Evolutionary conservation across 768 basidiomycete genomes (phyloP).

Genomic region (Astraeus odoratus): DNA sequence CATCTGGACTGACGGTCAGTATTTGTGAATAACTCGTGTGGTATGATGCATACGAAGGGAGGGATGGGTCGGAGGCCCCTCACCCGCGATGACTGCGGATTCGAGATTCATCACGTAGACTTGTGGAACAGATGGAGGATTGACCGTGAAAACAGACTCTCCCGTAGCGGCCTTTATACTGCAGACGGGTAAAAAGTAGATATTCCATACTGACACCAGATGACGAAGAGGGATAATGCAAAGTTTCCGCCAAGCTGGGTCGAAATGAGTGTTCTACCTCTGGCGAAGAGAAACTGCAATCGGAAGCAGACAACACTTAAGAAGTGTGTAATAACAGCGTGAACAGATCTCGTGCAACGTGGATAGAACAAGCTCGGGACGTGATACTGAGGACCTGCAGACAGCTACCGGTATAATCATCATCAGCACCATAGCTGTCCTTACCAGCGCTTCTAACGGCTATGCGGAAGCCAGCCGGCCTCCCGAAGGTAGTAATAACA

Average conservation of each 20-base stretch:
- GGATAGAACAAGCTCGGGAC: slow-evolving; percentile 25
- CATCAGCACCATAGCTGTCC: slow-evolving; percentile 11
- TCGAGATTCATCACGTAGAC: slow-evolving; percentile 7
- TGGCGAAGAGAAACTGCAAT: slow-evolving; percentile 13
- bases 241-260: slow-evolving; percentile 10
- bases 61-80: slow-evolving; percentile 24
- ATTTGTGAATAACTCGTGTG: not conserved
- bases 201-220: slow-evolving; percentile 9
- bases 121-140: slow-evolving; percentile 3
- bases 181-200: slow-evolving; percentile 5
- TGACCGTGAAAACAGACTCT: slow-evolving; percentile 5
- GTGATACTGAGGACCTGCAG: slow-evolving; percentile 16
- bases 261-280: slow-evolving; percentile 16
- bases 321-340: slow-evolving; percentile 11
- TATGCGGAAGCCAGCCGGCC: slow-evolving; percentile 10
- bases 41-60: slow-evolving; percentile 21
- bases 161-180: slow-evolving; percentile 19
- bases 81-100: slow-evolving; percentile 13
- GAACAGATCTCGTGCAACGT: slow-evolving; percentile 15
- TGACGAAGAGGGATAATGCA: slow-evolving; percentile 14
- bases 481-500: slow-evolving; percentile 8
- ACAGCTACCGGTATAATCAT: slow-evolving; percentile 19
- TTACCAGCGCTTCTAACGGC: slow-evolving; percentile 11
- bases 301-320: slow-evolving; percentile 8
- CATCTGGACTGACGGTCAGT: slow-evolving; percentile 37